Evolutionary conservation across 345 rosid species (phyloP).

Genomic region (Brassica incana): DNA sequence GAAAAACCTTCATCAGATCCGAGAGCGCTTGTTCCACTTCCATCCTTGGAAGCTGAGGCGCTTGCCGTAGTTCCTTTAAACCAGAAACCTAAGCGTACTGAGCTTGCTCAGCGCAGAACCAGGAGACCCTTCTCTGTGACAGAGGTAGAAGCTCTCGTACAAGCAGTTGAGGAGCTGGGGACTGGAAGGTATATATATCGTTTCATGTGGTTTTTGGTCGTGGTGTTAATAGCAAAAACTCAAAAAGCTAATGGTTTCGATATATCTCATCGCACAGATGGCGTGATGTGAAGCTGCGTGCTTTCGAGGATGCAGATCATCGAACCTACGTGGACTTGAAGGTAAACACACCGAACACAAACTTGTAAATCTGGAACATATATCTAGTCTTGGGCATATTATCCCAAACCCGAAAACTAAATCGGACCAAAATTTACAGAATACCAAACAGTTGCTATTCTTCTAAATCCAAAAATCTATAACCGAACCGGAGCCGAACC

Average conservation of each 20-base stretch:
- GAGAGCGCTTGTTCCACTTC: constrained; percentile 70
- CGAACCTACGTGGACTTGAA: constrained; percentile 76
- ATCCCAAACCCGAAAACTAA: too few species aligned
- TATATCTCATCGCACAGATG: constrained; percentile 52
- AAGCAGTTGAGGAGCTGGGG: constrained; percentile 82
- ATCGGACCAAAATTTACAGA: too few species aligned
- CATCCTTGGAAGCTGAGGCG: constrained; percentile 51
- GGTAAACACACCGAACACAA: constrained; percentile 40
- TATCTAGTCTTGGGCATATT: too few species aligned
- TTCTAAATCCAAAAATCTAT: too few species aligned
- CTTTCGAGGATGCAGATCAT: constrained; percentile 71
- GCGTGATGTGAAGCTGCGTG: constrained; percentile 73
- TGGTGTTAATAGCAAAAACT: not conserved
- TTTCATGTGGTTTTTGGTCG: constrained; percentile 6
- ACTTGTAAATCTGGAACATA: not conserved
- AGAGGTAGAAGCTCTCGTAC: constrained; percentile 93
- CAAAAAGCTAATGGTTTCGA: constrained; percentile 12
- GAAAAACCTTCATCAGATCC: constrained; percentile 48
- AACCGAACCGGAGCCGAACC: too few species aligned
- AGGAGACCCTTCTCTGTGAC: constrained; percentile 90
- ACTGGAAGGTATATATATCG: constrained; percentile 69
- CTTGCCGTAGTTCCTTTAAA: constrained; percentile 68
- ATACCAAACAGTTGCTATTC: too few species aligned
- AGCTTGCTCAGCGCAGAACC: constrained; percentile 76
- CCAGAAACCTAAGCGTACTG: constrained; percentile 67